A percentile compares a stretch with the other conserved stretches of the same genome.
phyloP scores from a whole-genome alignment of 306 rosid species.

The Morella rubra region DNA sequence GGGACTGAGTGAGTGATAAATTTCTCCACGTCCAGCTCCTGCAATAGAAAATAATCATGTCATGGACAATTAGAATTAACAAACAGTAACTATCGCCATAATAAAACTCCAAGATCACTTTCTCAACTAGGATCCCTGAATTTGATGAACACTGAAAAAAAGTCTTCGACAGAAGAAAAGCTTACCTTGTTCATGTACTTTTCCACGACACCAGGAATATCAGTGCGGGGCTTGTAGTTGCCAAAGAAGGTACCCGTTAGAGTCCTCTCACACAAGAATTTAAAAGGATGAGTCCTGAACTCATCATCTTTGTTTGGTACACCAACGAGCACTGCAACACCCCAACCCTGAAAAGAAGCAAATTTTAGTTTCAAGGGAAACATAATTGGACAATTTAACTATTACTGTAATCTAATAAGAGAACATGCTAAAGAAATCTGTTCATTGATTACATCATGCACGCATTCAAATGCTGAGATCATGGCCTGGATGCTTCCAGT shows the following conservation, averaged over 20 bases:
- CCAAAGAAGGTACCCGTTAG: constrained; percentile 92
- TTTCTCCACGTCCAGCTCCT: constrained; percentile 44
- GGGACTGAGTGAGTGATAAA: constrained; percentile 69
- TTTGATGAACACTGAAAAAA: neutral
- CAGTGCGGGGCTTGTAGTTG: constrained; percentile 81
- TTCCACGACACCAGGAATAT: constrained; percentile 75
- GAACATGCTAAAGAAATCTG: neutral
- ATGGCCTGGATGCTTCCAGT: constrained; percentile 88
- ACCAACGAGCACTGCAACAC: constrained; percentile 90
- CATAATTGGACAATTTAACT: neutral
- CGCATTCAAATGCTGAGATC: constrained; percentile 91
- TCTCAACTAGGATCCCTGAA: neutral
- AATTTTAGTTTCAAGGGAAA: neutral
- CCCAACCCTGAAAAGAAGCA: constrained; percentile 70
- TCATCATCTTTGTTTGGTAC: constrained; percentile 84
- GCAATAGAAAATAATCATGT: neutral
- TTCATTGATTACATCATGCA: constrained; percentile 60
- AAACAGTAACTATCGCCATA: neutral
- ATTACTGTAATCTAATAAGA: neutral
- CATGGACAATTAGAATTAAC: neutral
- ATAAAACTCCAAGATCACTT: too few species aligned
- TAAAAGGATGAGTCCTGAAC: constrained; percentile 76
- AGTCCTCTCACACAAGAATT: constrained; percentile 76
- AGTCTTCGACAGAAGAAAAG: neutral
- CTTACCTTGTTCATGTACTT: constrained; percentile 62